phyloP scores from a whole-genome alignment of 2,329 filamentous ascomycete genomes.

The Pyricularia grisea region DNA sequence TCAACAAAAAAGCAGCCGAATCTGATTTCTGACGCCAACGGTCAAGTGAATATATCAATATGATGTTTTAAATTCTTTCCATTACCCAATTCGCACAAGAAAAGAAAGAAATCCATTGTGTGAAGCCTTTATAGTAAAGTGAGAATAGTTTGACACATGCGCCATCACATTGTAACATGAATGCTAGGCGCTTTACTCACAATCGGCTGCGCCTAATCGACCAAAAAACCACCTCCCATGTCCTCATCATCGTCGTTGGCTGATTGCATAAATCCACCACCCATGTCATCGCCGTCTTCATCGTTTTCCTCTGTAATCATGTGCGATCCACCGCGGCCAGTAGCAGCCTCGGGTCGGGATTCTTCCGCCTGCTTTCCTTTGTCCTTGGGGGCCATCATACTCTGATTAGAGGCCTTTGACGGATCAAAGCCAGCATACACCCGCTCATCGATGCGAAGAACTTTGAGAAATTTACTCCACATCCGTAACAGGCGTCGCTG shows the following conservation, averaged over 20 bases:
- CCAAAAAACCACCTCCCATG: constrained; percentile 14
- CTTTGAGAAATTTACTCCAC: constrained; percentile 72
- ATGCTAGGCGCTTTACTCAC: background rate
- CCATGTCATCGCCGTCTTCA: constrained; percentile 8
- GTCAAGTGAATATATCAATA: background rate
- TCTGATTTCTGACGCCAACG: background rate
- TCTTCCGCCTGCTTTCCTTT: constrained; percentile 7
- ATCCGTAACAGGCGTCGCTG: constrained; percentile 52
- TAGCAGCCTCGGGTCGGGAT: constrained; percentile 10
- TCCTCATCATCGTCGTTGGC: constrained; percentile 18
- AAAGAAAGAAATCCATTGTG: background rate
- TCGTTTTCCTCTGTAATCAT: constrained; percentile 16
- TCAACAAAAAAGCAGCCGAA: background rate
- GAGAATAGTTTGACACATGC: background rate
- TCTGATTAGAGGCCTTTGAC: constrained; percentile 14
- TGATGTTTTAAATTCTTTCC: background rate
- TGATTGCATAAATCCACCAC: constrained; percentile 9
- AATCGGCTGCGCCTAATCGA: constrained; percentile 3
- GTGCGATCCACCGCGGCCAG: constrained; percentile 16
- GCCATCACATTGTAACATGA: background rate
- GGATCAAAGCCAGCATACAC: background rate
- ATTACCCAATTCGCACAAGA: background rate
- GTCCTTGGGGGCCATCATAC: constrained; percentile 4
- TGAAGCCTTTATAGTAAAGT: background rate
- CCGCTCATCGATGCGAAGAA: constrained; percentile 64